Conservation (phyloP, 2,329 filamentous ascomycete species). For the Microdochium trichocladiopsis region DNA sequence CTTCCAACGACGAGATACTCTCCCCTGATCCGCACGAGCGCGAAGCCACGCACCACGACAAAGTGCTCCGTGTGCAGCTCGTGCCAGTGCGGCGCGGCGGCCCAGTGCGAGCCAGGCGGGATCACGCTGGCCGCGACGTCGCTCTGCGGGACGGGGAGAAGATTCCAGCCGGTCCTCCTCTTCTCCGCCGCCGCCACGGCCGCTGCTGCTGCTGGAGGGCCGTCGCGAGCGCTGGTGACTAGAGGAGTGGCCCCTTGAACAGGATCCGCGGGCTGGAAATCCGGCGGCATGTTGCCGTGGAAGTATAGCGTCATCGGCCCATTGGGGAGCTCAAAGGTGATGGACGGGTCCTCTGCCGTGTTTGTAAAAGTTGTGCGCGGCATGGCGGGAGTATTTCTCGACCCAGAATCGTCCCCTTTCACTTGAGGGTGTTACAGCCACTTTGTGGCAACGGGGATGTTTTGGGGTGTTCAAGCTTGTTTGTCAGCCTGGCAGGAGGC, state of each 20-base stretch:
- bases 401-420: too few relatives aligned
- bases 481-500: too few relatives aligned
- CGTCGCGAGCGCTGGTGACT: too few relatives aligned
- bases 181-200: not conserved
- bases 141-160: not conserved
- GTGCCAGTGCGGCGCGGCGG: constrained; percentile 1
- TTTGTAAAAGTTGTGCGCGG: not conserved
- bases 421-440: too few relatives aligned
- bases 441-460: not conserved
- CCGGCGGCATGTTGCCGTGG: not conserved
- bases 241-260: too few relatives aligned
- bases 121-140: not conserved
- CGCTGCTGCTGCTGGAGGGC: not conserved
- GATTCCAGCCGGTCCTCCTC: too few relatives aligned
- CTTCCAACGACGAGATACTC: not conserved
- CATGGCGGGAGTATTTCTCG: too few relatives aligned
- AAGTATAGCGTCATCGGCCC: not conserved
- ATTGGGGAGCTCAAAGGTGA: not conserved
- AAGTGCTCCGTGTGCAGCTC: constrained; percentile 1
- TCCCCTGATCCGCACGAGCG: not conserved
- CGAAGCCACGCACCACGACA: not conserved
- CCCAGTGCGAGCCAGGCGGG: not conserved
- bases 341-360: not conserved
- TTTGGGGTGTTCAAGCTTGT: not conserved
- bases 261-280: not conserved